phyloP scores from a whole-genome alignment of 139 green algal species.

The Micractinium conductrix region DNA sequence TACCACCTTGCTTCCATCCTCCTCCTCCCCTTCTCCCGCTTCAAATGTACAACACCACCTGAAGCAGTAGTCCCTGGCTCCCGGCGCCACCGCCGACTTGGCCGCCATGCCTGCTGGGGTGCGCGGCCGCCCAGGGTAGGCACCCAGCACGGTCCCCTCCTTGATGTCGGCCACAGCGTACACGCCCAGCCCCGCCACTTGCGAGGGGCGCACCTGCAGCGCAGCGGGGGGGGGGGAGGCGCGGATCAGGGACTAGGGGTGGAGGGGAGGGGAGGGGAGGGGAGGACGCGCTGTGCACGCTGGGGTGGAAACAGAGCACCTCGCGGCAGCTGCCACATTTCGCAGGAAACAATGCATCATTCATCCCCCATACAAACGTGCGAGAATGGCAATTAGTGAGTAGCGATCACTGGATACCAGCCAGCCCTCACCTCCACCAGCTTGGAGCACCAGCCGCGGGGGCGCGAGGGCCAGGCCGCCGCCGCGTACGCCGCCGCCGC shows the following conservation, averaged over 20 bases:
- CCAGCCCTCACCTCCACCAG: slow-evolving; percentile 23
- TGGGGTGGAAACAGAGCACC: too few species aligned
- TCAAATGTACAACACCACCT: too few species aligned
- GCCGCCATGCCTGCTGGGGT: slow-evolving; percentile 45
- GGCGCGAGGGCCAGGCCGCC: slow-evolving; percentile 32
- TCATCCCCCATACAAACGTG: too few species aligned
- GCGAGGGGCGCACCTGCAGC: slow-evolving; percentile 47
- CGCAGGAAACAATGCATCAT: too few species aligned
- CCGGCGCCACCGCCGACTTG: slow-evolving; percentile 47
- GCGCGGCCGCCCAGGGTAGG: slow-evolving; percentile 62
- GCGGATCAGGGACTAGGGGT: too few species aligned
- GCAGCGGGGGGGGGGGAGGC: too few species aligned
- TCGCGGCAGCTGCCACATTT: too few species aligned
- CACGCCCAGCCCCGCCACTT: slow-evolving; percentile 54
- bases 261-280: too few species aligned
- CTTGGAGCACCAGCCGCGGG: slow-evolving; percentile 22
- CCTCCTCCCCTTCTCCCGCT: not conserved
- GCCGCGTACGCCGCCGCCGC: slow-evolving; percentile 14
- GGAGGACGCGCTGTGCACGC: too few species aligned
- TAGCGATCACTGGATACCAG: not conserved
- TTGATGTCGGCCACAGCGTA: slow-evolving; percentile 56
- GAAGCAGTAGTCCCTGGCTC: slow-evolving; percentile 52
- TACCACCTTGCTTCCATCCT: too few species aligned
- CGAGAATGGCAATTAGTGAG: too few species aligned
- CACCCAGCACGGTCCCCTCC: slow-evolving; percentile 51